These are phyloP conservation scores for Fusarium bactridioides DNA, from an alignment of 2,329 filamentous ascomycete species.

Conservation along the genomic window DNA sequence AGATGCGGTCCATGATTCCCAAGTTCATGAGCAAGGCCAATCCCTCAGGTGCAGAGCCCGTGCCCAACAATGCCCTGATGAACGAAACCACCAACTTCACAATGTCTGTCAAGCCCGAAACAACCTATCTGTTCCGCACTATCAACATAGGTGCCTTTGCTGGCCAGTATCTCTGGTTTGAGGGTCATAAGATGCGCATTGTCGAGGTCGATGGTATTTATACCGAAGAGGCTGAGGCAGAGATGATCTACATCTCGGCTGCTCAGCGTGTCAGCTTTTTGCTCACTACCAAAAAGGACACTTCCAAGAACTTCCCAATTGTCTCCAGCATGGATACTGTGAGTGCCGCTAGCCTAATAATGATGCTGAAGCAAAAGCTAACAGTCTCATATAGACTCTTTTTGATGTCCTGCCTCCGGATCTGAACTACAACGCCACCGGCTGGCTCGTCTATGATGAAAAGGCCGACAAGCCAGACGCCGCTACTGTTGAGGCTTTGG, in stretches of 20 bases:
- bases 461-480: constrained; percentile 57
- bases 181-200: constrained; percentile 72
- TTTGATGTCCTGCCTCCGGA: constrained; percentile 73
- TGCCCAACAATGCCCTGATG: constrained; percentile 73
- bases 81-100: constrained; percentile 73
- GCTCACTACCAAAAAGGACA: constrained; percentile 69
- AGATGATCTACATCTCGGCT: constrained; percentile 71
- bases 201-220: constrained; percentile 79
- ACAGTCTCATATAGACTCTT: constrained; percentile 54
- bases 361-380: neutral
- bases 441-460: constrained; percentile 67
- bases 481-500: constrained; percentile 65
- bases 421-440: constrained; percentile 73
- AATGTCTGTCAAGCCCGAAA: constrained; percentile 68
- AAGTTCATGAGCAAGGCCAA: constrained; percentile 62
- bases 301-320: constrained; percentile 71
- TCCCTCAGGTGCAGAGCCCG: constrained; percentile 67
- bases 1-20: constrained; percentile 57
- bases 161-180: constrained; percentile 71
- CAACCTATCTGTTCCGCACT: constrained; percentile 76
- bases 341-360: constrained; percentile 25
- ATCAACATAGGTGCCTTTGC: constrained; percentile 79
- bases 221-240: constrained; percentile 65
- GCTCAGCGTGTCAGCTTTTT: constrained; percentile 73
- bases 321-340: constrained; percentile 75